Base-by-base conservation (phyloP, 2,329 filamentous ascomycete genomes). In the Fusarium euwallaceae region DNA sequence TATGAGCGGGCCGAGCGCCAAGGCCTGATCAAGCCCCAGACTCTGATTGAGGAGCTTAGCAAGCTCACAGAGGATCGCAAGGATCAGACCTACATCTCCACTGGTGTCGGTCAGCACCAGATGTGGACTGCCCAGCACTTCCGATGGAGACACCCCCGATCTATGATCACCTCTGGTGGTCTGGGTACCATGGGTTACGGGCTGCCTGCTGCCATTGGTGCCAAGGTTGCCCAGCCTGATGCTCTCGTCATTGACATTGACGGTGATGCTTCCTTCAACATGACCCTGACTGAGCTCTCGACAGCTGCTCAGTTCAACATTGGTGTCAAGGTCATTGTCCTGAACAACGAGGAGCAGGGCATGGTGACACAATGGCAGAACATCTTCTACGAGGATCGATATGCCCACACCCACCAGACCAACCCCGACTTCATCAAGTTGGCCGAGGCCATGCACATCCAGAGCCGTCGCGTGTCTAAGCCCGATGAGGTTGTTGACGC, bases 331-430 rank as follows among this genome's bases (percentile, higher is more conserved):
- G 89, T 98, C 70, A 95, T 98, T 78, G 88, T 98, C 29, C 85
- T 99, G 66, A 98, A 98, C 88, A 99, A 94, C 96, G 85, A 98
- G 97, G 81, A 98, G 85, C 96, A 98, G 86, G 96, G 96, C 64
- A 98, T 98, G 96, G 95, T 98, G 51, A 98, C 95, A 2, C 96
- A 98, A 86, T 98, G 96, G 96, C 96, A 98, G 85, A 95, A 95
- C 79, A 91, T 98, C 76, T 98, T 98, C 87, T 98, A 97, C 86
- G 93, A 98, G 83, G 95, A 98, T 81, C 92, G 96, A 78, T 98
- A 92, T 79, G 89, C 95, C 39, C 95, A 98, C 83, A 98, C 96
- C 0, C 96, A 98, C 83, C 95, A 98, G 86, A 89, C 91, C 81
- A 98, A 98, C 84, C 95, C 96, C n/a, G 92, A 98, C 82, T 98